Base-by-base conservation (phyloP, 345 rosid species). In the Eucalyptus rudis region DNA sequence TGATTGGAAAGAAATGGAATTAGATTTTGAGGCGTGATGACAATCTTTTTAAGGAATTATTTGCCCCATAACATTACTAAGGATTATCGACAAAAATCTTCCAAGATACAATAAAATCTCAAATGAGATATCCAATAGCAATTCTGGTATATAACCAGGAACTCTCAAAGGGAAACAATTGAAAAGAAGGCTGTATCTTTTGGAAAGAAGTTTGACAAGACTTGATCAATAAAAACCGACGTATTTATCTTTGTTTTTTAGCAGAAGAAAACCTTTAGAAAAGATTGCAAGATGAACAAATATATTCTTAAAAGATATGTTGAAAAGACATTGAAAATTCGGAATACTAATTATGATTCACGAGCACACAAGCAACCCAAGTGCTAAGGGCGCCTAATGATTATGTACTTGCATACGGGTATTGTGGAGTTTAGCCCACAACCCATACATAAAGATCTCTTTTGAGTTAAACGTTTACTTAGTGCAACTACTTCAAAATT, bases 321-420 rank as follows among this genome's bases (percentile, higher is more conserved):
- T 56, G 29, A 56, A 54, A 24, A 56, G 27, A 56, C 62, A 24
- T 56, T 24, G 62, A 56, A 56, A 56, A 56, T 56, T 56, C 13
- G 3, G 13, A 56, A 56, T 56, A 24, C 62, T 56, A 56, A 56
- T 56, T 56, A 24, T 56, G 62, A 24, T 56, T 52, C 24, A 20
- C 4, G 2, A 17, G 58, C 9, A 20, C 24, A 17, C 58, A 52
- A 52, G 24, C 58, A 17, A 1, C 24, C 24, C 10, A 52, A 52
- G 58, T 50, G 52, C 51, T 49, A 50, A 50, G 17, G 52, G 17
- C 52, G 1, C 19, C 52, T 49, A 49, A 49, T 49, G 51, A 50
- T 50, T 50, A 17, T 0, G 7, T 9, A 52, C 4, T 52, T 17
- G 9, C 58, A 52, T 17, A 20, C 1, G 0, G 1, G 24, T 52